Base-by-base conservation (phyloP, 208 protist genomes). In the Crithidia brevicula region DNA sequence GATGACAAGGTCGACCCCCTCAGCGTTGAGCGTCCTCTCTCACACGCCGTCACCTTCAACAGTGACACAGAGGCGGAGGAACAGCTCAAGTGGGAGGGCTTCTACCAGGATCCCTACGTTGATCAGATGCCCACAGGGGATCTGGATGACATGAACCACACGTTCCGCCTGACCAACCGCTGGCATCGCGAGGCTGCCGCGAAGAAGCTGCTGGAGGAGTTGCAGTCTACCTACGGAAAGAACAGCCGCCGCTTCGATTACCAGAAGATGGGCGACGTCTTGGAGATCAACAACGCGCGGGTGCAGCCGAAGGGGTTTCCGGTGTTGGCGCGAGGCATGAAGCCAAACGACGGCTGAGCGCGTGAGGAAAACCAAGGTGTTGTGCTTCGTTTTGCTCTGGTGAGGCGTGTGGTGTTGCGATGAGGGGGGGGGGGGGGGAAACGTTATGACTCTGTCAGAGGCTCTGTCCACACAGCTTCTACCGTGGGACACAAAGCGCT, bases 301-400 rank as follows among this genome's bases (percentile, higher is more conserved):
- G 89, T 94, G 67, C 89, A 97, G 77, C 88, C 89, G 13, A 94
- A 92, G 63, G 92, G 92, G 20, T 97, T 97, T 62, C 92, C 92
- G 22, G 82, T 83, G 13, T 66, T 97, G 28, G 76, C 86, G 15
- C 80, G 89, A 11, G 92, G 92, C 11, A 67, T 92, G 74, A 79
- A 76, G 50, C 79, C 81, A 16, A 58, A 33, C 20, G 75, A 56
- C 18, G 61, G 65, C 7, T 85, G 56, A 62, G 13, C n/a, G 30
- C 20, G 45, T n/a, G 36, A 42, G 16, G 42, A 18, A 64, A 63
- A 30, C 2, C 25, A 61, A 38, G 18, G 31, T 27, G 25, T 9
- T 49, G 34, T 18, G 15, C 16, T n/a, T 22, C 23, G 34, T 27
- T 18, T 51, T 27, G n/a, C n/a, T n/a, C n/a, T n/a, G n/a, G n/a